phyloP scores from a whole-genome alignment of 2,329 filamentous ascomycete genomes.

The Monosporascus sp. region DNA sequence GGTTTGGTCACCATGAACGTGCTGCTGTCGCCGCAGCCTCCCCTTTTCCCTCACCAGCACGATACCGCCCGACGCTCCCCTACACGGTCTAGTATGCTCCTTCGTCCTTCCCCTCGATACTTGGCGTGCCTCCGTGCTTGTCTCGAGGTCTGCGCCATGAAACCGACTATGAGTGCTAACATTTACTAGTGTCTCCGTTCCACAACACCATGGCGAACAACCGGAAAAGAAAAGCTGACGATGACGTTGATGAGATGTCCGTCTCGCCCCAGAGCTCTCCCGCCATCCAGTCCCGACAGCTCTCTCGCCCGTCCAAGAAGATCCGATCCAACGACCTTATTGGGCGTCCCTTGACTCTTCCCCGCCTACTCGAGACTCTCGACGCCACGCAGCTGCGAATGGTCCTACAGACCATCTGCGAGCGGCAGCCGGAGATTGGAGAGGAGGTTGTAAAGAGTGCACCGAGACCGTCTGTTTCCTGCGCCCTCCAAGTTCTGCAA shows the following conservation, averaged over 20 bases:
- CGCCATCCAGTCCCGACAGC: constrained; percentile 62
- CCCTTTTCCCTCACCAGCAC: constrained; percentile 55
- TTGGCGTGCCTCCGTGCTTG: not conserved
- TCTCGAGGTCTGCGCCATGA: not conserved
- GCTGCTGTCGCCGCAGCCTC: constrained; percentile 55
- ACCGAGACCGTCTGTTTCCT: constrained; percentile 78
- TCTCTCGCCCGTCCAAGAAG: constrained; percentile 63
- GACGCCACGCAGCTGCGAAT: constrained; percentile 78
- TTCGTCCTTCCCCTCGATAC: constrained; percentile 1
- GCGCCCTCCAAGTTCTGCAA: constrained; percentile 72
- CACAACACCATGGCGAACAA: constrained; percentile 47
- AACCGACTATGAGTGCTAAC: not conserved
- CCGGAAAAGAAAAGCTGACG: constrained; percentile 82
- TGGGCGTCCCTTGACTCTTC: constrained; percentile 50
- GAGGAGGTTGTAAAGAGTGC: constrained; percentile 79
- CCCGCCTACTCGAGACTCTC: constrained; percentile 87
- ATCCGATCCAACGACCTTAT: constrained; percentile 58
- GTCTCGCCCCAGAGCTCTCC: constrained; percentile 83
- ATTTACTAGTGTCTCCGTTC: constrained; percentile 41
- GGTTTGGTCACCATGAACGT: constrained; percentile 50
- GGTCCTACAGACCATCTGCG: constrained; percentile 86
- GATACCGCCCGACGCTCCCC: constrained; percentile 50
- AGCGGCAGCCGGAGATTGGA: constrained; percentile 79
- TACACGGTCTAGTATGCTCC: constrained; percentile 48
- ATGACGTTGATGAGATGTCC: constrained; percentile 84